Evolutionary conservation across 768 basidiomycete genomes (phyloP), one percentile per base, ranked within the genome.

Genomic region (Termitomyces eurrhizus): DNA sequence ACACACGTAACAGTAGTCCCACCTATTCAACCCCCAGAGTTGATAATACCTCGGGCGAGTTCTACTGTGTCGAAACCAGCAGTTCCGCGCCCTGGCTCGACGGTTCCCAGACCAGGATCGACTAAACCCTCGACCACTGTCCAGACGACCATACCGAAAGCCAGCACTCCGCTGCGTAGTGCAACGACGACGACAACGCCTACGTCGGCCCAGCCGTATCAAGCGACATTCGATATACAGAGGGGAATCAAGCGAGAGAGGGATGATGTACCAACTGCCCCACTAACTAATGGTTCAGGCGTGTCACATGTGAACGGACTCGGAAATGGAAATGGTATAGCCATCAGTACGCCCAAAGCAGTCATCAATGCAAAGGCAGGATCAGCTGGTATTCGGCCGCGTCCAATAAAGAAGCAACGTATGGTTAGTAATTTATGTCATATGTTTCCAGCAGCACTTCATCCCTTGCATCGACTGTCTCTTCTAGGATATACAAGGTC

Each of bases 361-460:
- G 70, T 80, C 16, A 66, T 83, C 16, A 80, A 80, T 65, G 80
- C 85, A 32, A 84, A 83, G 66, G 83, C 86, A 11, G 88, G 88
- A 18, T 77, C 76, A 41, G 78, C 77, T 8, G 82, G 79, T 50
- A 81, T 79, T 14, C 78, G 86, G 58, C 88, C 89, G 33, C 78
- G 89, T 64, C 89, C 89, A 24, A 68, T 86, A 46, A 92, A 92
- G 80, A 91, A 89, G 73, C 88, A 85, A 68, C 80, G 87, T 62
- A 77, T 89, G 84, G 89, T 90, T 65, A 67, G 85, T 78, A 46
- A 44, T 53, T 62, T 18, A 64, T 52, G 46, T 59, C 7, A 56
- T 42, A 44, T 37, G 32, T 12, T 44, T 42, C 11, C 18, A 44
- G n/a, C 11, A n/a, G n/a, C 7, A 13, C 21, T 16, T 44, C 12